phyloP scores from a whole-genome alignment of 2,329 filamentous ascomycete genomes.

The Stagonosporopsis rhizophila region DNA sequence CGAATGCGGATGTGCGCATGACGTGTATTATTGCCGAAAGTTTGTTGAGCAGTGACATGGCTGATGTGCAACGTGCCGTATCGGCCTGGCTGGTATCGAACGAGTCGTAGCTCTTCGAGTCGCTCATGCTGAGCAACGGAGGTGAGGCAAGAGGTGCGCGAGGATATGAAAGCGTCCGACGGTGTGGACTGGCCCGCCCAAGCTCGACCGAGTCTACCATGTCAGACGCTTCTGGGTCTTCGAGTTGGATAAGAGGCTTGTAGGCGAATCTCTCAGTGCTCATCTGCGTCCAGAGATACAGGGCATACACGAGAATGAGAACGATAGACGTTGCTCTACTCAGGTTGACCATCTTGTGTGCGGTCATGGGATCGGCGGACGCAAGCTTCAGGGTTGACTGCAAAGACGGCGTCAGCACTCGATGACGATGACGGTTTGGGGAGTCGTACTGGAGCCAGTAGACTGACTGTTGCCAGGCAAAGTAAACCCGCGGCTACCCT shows the following conservation, averaged over 20 bases:
- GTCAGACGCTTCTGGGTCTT: constrained; percentile 13
- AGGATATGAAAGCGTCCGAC: constrained; percentile 13
- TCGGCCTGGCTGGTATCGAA: not conserved
- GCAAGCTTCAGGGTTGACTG: constrained; percentile 17
- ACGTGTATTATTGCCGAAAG: not conserved
- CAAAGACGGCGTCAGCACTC: not conserved
- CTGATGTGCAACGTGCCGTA: not conserved
- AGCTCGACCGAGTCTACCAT: constrained; percentile 17
- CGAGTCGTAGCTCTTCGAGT: constrained; percentile 9
- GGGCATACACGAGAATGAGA: constrained; percentile 22
- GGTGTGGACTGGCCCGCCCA: not conserved
- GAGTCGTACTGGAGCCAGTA: constrained; percentile 76
- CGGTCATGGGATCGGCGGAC: not conserved
- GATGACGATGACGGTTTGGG: not conserved
- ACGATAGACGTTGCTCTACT: constrained; percentile 22
- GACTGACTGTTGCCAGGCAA: constrained; percentile 73
- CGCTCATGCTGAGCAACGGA: constrained; percentile 1
- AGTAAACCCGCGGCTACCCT: constrained; percentile 82
- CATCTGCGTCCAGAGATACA: constrained; percentile 25
- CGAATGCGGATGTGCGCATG: constrained; percentile 1
- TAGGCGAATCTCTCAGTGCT: constrained; percentile 23
- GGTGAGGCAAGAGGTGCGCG: not conserved
- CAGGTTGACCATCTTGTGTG: constrained; percentile 14
- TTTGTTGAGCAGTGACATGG: not conserved
- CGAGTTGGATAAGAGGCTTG: constrained; percentile 24